Evolutionary conservation across 2,329 filamentous ascomycete species (phyloP).

Genomic region (Juglanconis oblonga): DNA sequence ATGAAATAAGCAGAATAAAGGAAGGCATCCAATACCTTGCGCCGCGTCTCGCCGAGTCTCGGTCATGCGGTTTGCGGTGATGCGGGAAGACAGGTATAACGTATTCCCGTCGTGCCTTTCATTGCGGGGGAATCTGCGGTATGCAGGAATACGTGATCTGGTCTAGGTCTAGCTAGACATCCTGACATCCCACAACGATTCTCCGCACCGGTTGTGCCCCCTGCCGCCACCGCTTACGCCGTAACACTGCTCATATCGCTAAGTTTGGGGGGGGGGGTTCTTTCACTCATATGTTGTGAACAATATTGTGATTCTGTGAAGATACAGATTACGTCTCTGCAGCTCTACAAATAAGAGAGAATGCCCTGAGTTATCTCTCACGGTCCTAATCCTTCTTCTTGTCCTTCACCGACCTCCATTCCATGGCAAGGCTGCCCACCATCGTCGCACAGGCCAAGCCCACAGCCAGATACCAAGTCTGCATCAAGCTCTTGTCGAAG

Average conservation of each 20-base stretch:
- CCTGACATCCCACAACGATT: not conserved
- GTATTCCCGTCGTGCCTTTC: not conserved
- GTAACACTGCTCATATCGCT: not conserved
- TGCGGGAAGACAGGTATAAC: not conserved
- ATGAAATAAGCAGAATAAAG: not conserved
- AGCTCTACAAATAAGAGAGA: not conserved
- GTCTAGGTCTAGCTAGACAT: too few species aligned
- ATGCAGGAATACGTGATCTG: too few species aligned
- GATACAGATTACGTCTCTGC: not conserved
- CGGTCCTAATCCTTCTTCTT: conserved; percentile 8
- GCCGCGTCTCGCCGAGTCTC: not conserved
- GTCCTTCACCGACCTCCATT: conserved; percentile 15
- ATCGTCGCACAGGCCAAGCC: conserved; percentile 8
- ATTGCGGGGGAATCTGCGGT: not conserved
- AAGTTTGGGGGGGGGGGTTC: too few species aligned
- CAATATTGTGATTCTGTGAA: not conserved
- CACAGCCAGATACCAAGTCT: conserved; percentile 18
- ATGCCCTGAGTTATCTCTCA: not conserved
- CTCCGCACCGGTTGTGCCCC: not conserved
- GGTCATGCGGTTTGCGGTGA: not conserved
- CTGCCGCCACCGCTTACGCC: not conserved
- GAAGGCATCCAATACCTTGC: not conserved
- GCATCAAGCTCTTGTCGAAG: conserved; percentile 15
- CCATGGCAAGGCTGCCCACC: conserved; percentile 12
- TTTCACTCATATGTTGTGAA: not conserved